Evolutionary conservation across 495 filamentous ascomycete species (phyloP), one percentile per base, ranked within the genome.

Genomic region (Evernia prunastri): DNA sequence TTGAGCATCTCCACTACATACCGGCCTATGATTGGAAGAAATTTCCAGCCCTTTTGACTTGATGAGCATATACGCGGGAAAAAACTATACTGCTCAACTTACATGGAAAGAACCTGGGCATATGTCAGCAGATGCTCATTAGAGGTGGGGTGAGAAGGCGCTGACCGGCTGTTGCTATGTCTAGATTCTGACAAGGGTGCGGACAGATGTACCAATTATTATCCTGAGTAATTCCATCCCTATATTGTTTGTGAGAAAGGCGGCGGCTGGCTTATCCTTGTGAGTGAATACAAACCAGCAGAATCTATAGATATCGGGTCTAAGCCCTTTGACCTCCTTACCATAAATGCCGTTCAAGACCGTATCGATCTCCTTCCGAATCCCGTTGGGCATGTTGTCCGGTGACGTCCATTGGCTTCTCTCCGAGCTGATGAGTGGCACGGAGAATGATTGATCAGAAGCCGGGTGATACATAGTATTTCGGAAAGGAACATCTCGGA

Each of bases 1-100:
- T 81, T 73, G 12, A 87, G 70, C 82, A 85, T 80, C 53, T 81
- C 70, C 1, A 79, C 75, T 37, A 87, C 79, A 66, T 86, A 85
- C 33, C 81, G 76, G 20, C 84, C 84, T 47, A 87, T 74, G 17
- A 81, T 79, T 0, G 84, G 83, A 61, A 86, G 74, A 73, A 87
- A 86, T 69, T 87, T 87, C 73, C 75, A 87, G 35, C 77, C 79
- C 60, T 62, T 4, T 17, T 80, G 81, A 65, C 77, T 79, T 12
- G 77, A 77, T 27, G 10, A 43, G 42, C 29, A 36, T n/a, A 35
- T 47, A 25, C 31, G 31, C 27, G 47, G 27, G 31, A n/a, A 18
- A 25, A 39, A 0, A 8, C 17, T 12, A 17, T 18, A 17, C 13
- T 23, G 10, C n/a, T 15, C 36, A 11, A 27, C 60, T 62, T 56